Conservation (phyloP, 176 grass and related monocot genomes). For the Oryza punctata region DNA sequence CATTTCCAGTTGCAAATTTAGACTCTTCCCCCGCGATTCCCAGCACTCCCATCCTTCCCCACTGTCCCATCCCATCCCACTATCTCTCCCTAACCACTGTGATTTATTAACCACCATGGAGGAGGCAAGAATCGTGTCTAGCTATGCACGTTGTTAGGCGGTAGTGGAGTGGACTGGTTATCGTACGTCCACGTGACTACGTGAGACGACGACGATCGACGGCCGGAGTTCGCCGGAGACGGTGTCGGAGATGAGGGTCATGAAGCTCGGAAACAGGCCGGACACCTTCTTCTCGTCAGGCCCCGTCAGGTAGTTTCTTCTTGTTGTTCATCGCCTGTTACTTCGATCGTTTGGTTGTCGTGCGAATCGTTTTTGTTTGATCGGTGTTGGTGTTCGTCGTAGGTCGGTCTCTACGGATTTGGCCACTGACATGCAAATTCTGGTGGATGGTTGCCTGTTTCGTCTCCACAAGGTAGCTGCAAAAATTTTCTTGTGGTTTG, state of each 20-base stretch:
- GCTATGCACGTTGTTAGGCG: neutral
- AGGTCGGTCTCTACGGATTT: slow-evolving; percentile 76
- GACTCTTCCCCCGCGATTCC: slow-evolving; percentile 26
- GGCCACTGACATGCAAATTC: slow-evolving; percentile 63
- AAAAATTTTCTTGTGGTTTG: neutral
- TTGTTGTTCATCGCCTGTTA: neutral
- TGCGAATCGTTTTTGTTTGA: neutral
- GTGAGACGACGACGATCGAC: neutral
- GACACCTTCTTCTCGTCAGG: slow-evolving; percentile 76
- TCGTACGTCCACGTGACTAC: too few species aligned
- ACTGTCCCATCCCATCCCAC: slow-evolving; percentile 39
- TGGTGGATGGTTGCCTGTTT: slow-evolving; percentile 57
- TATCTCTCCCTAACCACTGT: slow-evolving; percentile 24
- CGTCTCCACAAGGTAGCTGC: slow-evolving; percentile 69
- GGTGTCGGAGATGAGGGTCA: slow-evolving; percentile 69
- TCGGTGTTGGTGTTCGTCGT: neutral
- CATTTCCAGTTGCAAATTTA: slow-evolving; percentile 14
- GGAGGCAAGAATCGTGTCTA: neutral
- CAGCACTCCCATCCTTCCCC: slow-evolving; percentile 53
- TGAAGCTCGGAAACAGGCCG: slow-evolving; percentile 70
- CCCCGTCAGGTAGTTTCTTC: slow-evolving; percentile 38
- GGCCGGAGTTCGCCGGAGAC: neutral
- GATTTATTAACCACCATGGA: slow-evolving; percentile 6
- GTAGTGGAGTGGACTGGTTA: neutral
- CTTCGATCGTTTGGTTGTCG: neutral